phyloP scores from a whole-genome alignment of 345 rosid species.

The Firmiana major region DNA sequence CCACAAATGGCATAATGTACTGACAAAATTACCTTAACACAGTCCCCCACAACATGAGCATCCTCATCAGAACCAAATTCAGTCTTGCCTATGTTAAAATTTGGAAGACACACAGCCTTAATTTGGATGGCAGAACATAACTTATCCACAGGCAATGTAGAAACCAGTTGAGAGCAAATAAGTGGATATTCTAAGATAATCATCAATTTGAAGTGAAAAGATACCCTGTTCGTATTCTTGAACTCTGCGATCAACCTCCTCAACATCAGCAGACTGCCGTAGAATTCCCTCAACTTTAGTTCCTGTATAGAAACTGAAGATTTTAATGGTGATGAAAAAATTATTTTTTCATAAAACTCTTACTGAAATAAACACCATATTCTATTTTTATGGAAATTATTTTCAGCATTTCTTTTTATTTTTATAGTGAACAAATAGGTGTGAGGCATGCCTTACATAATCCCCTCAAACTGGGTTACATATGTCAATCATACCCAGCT shows the following conservation, averaged over 20 bases:
- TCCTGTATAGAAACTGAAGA: conserved; percentile 62
- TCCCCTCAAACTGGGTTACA: too few relatives aligned
- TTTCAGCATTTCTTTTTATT: too few relatives aligned
- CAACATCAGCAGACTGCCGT: conserved; percentile 95
- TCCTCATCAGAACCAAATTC: conserved; percentile 88
- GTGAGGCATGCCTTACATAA: too few relatives aligned
- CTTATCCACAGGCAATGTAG: conserved; percentile 10
- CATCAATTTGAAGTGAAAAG: conserved; percentile 13
- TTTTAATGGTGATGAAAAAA: too few relatives aligned
- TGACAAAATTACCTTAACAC: conserved; percentile 70
- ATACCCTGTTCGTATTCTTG: conserved; percentile 94
- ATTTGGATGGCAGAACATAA: conserved; percentile 6
- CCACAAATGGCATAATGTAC: conserved; percentile 14
- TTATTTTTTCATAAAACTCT: too few relatives aligned
- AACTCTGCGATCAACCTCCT: conserved; percentile 92
- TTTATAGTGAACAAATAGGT: too few relatives aligned
- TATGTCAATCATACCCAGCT: too few relatives aligned
- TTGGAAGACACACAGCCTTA: conserved; percentile 17
- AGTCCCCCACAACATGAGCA: conserved; percentile 97
- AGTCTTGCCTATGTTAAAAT: conserved; percentile 57
- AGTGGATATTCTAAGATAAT: conserved; percentile 13
- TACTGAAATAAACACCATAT: too few relatives aligned
- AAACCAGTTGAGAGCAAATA: not conserved
- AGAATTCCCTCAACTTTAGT: conserved; percentile 83
- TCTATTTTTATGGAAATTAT: too few relatives aligned